Conservation (phyloP, 306 rosid species). For the Parietaria judaica region DNA sequence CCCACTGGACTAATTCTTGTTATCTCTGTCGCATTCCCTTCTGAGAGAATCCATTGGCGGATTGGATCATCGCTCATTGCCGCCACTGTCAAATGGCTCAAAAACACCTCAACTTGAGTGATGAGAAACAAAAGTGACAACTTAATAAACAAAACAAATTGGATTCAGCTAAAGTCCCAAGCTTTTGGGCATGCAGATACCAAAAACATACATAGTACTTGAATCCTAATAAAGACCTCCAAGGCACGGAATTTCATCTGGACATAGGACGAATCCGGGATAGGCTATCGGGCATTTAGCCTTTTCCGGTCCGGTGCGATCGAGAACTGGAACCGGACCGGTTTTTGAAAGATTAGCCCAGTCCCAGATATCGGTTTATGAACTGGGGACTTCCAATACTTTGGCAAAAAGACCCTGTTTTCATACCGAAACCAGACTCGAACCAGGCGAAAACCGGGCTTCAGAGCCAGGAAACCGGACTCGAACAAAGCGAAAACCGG, state of each 20-base stretch:
- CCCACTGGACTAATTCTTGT: constrained; percentile 72
- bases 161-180: background rate
- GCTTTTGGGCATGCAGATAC: background rate
- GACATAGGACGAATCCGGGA: background rate
- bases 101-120: constrained; percentile 1
- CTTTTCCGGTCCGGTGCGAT: too few relatives aligned
- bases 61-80: constrained; percentile 75
- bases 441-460: too few relatives aligned
- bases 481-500: too few relatives aligned
- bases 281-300: too few relatives aligned
- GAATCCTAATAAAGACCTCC: background rate
- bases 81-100: constrained; percentile 39
- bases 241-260: background rate
- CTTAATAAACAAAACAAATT: background rate
- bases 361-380: too few relatives aligned
- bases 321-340: too few relatives aligned
- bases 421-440: too few relatives aligned
- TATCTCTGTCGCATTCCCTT: constrained; percentile 73
- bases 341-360: too few relatives aligned
- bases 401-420: too few relatives aligned
- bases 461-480: too few relatives aligned
- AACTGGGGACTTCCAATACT: too few relatives aligned
- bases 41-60: constrained; percentile 79
- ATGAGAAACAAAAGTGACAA: too few relatives aligned
- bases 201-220: background rate